phyloP scores from a whole-genome alignment of 2,329 filamentous ascomycete genomes.

The Magnaporthiopsis rhizophila region DNA sequence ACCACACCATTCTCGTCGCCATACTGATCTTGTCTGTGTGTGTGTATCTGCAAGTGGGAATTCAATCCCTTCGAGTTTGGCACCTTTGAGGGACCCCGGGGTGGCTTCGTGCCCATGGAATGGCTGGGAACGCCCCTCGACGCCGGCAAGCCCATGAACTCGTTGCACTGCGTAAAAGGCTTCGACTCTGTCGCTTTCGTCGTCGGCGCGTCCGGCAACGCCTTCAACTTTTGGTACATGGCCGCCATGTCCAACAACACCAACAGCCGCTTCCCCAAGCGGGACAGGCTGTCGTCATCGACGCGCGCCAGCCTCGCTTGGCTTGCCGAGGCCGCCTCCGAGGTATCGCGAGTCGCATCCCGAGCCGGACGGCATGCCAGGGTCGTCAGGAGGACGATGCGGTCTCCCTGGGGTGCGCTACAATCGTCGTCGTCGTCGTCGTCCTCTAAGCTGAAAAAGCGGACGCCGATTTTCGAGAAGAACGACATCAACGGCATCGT shows the following conservation, averaged over 20 bases:
- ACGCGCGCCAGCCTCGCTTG: background rate
- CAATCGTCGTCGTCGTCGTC: background rate
- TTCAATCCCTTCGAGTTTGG: background rate
- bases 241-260: background rate
- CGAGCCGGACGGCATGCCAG: background rate
- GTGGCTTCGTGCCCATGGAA: background rate
- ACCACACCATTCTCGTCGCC: background rate
- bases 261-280: background rate
- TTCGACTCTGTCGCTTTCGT: background rate
- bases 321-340: background rate
- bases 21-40: background rate
- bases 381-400: background rate
- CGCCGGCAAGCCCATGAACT: background rate
- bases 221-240: constrained; percentile 3
- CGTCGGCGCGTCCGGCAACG: background rate
- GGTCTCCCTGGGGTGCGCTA: background rate
- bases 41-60: background rate
- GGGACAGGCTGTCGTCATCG: background rate
- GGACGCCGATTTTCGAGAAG: background rate
- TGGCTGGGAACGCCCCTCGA: background rate
- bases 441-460: background rate
- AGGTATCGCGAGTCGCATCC: background rate
- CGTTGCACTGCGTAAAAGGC: background rate
- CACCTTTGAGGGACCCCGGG: background rate
- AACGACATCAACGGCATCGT: background rate